Conservation (phyloP, 2,329 filamentous ascomycete genomes). For the Corinectria fuckeliana region DNA sequence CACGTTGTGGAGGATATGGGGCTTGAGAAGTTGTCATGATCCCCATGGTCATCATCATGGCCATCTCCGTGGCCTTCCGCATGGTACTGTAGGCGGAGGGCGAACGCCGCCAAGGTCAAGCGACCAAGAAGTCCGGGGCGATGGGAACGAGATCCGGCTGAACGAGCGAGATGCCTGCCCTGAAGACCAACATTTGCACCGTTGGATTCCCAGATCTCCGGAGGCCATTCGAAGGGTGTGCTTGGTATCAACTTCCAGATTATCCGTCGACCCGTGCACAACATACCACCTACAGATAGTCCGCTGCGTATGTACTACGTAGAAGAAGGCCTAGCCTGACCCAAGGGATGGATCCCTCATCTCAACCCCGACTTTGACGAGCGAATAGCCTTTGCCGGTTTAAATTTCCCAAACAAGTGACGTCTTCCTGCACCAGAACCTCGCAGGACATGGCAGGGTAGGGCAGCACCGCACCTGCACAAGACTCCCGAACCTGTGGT, state of each 20-base stretch:
- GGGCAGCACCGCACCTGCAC: slow-evolving; percentile 14
- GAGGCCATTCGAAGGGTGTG: slow-evolving; percentile 14
- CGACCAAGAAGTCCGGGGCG: slow-evolving; percentile 8
- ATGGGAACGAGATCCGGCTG: slow-evolving; percentile 15
- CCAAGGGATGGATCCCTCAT: slow-evolving; percentile 11
- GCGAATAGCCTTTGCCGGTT: slow-evolving; percentile 22
- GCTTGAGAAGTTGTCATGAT: slow-evolving; percentile 18
- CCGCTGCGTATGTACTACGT: too few species aligned
- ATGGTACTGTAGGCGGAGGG: slow-evolving; percentile 19
- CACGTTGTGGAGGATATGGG: slow-evolving; percentile 12
- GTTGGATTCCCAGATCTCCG: slow-evolving; percentile 6
- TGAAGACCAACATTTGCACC: slow-evolving; percentile 2
- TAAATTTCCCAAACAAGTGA: slow-evolving; percentile 37
- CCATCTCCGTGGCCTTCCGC: neutral
- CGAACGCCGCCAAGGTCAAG: slow-evolving; percentile 17
- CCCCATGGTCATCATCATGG: neutral
- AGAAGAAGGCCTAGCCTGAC: neutral
- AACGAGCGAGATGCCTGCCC: slow-evolving; percentile 20
- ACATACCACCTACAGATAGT: neutral
- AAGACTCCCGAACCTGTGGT: slow-evolving; percentile 35
- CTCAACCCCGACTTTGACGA: slow-evolving; percentile 17
- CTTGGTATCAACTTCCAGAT: slow-evolving; percentile 8
- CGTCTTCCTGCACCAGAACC: slow-evolving; percentile 31
- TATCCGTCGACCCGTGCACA: slow-evolving; percentile 3
- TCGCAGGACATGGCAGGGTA: slow-evolving; percentile 20